phyloP scores from a whole-genome alignment of 192 early-diverging fungal genomes.

The Coemansia erecta region DNA sequence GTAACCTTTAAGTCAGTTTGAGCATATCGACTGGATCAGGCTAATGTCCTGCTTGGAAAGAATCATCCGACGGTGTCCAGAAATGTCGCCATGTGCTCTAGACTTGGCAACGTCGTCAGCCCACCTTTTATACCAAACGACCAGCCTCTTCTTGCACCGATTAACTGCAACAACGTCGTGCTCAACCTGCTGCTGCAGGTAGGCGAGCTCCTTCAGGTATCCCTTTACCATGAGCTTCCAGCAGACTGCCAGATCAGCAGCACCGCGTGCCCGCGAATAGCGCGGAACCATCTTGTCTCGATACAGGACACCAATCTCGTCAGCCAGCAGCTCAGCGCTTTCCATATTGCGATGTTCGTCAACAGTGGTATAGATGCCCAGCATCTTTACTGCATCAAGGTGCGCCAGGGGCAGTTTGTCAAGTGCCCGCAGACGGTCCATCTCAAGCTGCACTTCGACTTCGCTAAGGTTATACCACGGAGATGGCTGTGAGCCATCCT shows the following conservation, averaged over 20 bases:
- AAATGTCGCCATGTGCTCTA: not conserved
- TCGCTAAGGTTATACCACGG: slow-evolving; percentile 35
- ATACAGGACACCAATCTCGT: slow-evolving; percentile 24
- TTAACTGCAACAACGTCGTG: not conserved
- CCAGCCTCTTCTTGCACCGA: slow-evolving; percentile 18
- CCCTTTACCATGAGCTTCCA: slow-evolving; percentile 42
- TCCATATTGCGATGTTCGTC: slow-evolving; percentile 46
- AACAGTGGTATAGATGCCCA: slow-evolving; percentile 33
- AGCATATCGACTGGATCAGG: not conserved
- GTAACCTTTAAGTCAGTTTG: not conserved
- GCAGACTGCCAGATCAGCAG: slow-evolving; percentile 16
- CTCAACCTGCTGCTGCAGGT: slow-evolving; percentile 11
- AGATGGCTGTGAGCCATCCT: not conserved
- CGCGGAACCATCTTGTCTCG: slow-evolving; percentile 18
- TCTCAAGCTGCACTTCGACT: slow-evolving; percentile 40
- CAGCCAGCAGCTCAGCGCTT: slow-evolving; percentile 26
- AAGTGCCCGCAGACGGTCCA: slow-evolving; percentile 43
- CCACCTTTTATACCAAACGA: slow-evolving; percentile 34
- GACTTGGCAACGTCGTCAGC: slow-evolving; percentile 1
- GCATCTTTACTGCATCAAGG: slow-evolving; percentile 27
- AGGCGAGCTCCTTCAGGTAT: slow-evolving; percentile 12
- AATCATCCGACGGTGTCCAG: slow-evolving; percentile 7
- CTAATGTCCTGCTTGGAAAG: not conserved
- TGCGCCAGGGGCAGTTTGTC: slow-evolving; percentile 43
- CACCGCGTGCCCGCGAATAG: slow-evolving; percentile 18